Percentiles rank a stretch among this genome's conserved stretches.
phyloP scores from a whole-genome alignment of 306 rosid genomes.

The Prunus fruticosa region DNA sequence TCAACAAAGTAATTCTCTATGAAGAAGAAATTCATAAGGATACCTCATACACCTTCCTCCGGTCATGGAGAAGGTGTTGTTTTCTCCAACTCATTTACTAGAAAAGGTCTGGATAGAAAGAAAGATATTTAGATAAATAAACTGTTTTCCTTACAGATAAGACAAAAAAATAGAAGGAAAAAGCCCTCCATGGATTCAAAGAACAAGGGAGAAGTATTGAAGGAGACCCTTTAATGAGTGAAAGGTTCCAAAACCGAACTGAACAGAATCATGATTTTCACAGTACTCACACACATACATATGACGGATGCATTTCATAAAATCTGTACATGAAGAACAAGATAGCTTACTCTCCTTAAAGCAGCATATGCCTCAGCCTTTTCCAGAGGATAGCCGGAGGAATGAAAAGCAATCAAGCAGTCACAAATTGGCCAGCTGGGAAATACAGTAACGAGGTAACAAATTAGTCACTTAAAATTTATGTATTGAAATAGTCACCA shows the following conservation, averaged over 20 bases:
- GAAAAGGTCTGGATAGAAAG: slow-evolving; percentile 73
- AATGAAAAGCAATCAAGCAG: slow-evolving; percentile 94
- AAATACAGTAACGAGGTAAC: slow-evolving; percentile 30
- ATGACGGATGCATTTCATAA: slow-evolving; percentile 13
- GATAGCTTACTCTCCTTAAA: slow-evolving; percentile 83
- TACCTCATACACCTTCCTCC: slow-evolving; percentile 95
- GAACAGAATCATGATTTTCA: too few relatives aligned
- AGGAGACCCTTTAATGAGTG: neutral
- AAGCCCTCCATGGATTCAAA: neutral
- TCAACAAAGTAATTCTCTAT: neutral
- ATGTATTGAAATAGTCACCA: neutral
- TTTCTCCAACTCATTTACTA: slow-evolving; percentile 89
- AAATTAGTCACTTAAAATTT: slow-evolving; percentile 12
- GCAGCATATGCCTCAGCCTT: slow-evolving; percentile 95
- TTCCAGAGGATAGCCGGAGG: slow-evolving; percentile 85
- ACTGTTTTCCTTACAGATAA: slow-evolving; percentile 3
- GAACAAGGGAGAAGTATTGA: neutral
- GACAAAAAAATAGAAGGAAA: neutral
- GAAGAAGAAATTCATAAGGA: slow-evolving; percentile 11
- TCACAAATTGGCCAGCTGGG: slow-evolving; percentile 95
- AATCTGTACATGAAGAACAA: slow-evolving; percentile 15
- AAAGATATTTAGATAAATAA: slow-evolving; percentile 33
- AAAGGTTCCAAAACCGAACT: too few relatives aligned
- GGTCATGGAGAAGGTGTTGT: slow-evolving; percentile 95
- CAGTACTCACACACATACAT: too few relatives aligned